A percentile compares a stretch with the other conserved stretches of the same genome.
Conservation (phyloP, 768 basidiomycete genomes). For the Lentinus brumalis region DNA sequence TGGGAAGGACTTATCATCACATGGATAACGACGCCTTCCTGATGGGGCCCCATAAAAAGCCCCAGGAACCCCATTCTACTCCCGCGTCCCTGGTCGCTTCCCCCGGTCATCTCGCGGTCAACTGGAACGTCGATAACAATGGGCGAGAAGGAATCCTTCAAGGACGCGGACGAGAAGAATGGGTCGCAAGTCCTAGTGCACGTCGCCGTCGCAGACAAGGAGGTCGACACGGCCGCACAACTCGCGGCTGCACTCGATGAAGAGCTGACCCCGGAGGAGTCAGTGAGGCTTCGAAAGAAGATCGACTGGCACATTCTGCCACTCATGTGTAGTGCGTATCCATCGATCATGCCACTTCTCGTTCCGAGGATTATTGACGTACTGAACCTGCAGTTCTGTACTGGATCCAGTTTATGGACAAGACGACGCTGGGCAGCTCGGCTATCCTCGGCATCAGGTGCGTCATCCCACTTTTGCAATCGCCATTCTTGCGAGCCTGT, state of each 20-base stretch:
- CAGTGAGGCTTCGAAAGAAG: constrained; percentile 55
- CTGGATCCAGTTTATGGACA: constrained; percentile 82
- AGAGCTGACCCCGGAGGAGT: constrained; percentile 55
- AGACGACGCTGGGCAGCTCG: constrained; percentile 66
- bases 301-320: constrained; percentile 70
- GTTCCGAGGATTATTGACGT: not conserved
- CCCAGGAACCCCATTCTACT: not conserved
- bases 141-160: constrained; percentile 24
- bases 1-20: constrained; percentile 10
- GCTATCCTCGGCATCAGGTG: constrained; percentile 74
- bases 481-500: not conserved
- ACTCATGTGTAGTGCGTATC: constrained; percentile 66
- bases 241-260: constrained; percentile 47
- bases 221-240: constrained; percentile 65
- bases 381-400: constrained; percentile 9
- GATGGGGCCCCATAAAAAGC: constrained; percentile 5
- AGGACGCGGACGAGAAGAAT: constrained; percentile 33
- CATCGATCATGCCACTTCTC: not conserved
- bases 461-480: constrained; percentile 18
- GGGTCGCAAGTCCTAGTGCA: constrained; percentile 23
- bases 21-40: constrained; percentile 10
- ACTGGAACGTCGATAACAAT: constrained; percentile 8
- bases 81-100: not conserved
- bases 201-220: constrained; percentile 45
- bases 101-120: not conserved